Percentiles rank a stretch among this genome's conserved stretches.
phyloP scores from a whole-genome alignment of 768 basidiomycete species.

The Harrya chromipes region DNA sequence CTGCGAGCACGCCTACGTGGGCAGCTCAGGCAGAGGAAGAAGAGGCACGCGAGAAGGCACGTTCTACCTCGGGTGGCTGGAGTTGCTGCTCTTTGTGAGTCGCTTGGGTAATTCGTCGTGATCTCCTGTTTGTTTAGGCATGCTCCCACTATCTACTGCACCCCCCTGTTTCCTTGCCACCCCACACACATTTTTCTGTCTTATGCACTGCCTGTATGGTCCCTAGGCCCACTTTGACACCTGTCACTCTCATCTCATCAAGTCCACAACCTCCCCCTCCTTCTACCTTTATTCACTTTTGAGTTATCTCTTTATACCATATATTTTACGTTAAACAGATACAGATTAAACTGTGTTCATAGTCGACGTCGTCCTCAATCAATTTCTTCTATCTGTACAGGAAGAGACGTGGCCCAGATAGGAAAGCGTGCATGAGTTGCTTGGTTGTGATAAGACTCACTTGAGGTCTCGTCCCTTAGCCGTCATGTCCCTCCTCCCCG shows the following conservation, averaged over 20 bases:
- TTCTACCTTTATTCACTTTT: constrained; percentile 32
- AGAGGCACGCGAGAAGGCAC: constrained; percentile 58
- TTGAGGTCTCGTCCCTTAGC: constrained; percentile 21
- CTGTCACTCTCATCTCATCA: constrained; percentile 12
- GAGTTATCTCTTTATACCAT: constrained; percentile 41
- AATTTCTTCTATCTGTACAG: background rate
- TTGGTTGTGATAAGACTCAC: background rate
- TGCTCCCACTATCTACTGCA: constrained; percentile 20
- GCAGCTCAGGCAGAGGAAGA: constrained; percentile 78
- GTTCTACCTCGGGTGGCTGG: constrained; percentile 51
- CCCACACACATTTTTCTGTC: constrained; percentile 26
- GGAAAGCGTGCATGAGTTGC: constrained; percentile 19
- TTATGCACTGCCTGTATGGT: constrained; percentile 26
- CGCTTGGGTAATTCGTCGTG: constrained; percentile 6
- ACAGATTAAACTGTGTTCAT: constrained; percentile 36
- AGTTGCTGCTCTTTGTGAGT: constrained; percentile 60
- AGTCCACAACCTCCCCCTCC: constrained; percentile 9
- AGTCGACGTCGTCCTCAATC: constrained; percentile 22
- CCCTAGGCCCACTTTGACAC: constrained; percentile 24
- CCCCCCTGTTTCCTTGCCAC: constrained; percentile 6
- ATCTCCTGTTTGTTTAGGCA: constrained; percentile 16
- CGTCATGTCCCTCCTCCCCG: constrained; percentile 56
- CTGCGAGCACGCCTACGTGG: constrained; percentile 65
- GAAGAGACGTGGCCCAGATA: constrained; percentile 23
- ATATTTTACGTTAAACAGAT: constrained; percentile 37